Evolutionary conservation across 805 yeast species (phyloP).

Genomic region (Kazachstania africana): DNA sequence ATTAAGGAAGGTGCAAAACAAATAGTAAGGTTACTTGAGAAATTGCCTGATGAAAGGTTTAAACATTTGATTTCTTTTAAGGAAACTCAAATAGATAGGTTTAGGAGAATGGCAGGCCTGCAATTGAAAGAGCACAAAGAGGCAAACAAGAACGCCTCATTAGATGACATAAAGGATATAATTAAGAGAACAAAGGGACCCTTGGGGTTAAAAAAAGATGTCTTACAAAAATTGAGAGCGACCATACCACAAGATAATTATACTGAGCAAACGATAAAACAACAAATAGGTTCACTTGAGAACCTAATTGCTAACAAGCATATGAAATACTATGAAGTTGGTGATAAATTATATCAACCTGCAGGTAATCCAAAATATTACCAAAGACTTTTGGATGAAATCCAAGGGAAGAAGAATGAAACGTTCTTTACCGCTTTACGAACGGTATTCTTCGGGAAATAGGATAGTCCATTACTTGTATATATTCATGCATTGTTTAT

Average conservation of each 20-base stretch:
- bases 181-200: constrained; percentile 27
- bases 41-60: constrained; percentile 57
- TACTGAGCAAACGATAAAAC: constrained; percentile 35
- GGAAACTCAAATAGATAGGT: constrained; percentile 49
- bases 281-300: constrained; percentile 48
- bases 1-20: constrained; percentile 42
- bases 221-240: constrained; percentile 32
- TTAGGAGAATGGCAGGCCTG: constrained; percentile 39
- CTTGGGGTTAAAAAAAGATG: constrained; percentile 36
- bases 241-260: constrained; percentile 38
- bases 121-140: constrained; percentile 24
- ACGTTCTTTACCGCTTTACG: constrained; percentile 51
- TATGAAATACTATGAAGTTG: constrained; percentile 49
- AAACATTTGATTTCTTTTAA: constrained; percentile 62
- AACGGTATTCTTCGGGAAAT: constrained; percentile 68
- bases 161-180: constrained; percentile 31
- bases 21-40: constrained; percentile 45
- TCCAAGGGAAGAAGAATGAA: constrained; percentile 62
- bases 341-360: constrained; percentile 61
- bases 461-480: background rate
- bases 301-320: constrained; percentile 50
- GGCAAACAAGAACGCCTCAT: constrained; percentile 25
- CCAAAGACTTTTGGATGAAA: constrained; percentile 54
- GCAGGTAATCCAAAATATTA: constrained; percentile 78
- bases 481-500: constrained; percentile 2